Evolutionary conservation across 106 monocot species (phyloP), one percentile per base, ranked within the genome.

Genomic region (Platanthera guangdongensis): DNA sequence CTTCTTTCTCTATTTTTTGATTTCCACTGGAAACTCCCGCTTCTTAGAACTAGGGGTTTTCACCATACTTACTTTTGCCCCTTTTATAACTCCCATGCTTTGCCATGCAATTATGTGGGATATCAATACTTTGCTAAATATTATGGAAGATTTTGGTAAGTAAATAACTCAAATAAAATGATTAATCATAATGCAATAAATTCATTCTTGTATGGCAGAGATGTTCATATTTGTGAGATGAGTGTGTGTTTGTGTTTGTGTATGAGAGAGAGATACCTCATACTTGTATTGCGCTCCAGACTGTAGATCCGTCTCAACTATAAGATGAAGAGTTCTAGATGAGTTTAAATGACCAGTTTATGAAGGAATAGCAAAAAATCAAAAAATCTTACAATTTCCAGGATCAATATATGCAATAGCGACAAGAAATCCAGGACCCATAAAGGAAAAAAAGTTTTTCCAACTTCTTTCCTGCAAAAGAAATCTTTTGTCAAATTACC

Each of bases 341-440:
- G 7, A 81, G n/a, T 10, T 48, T 68, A 48, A 77, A 77, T 62
- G 3, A 51, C 51, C 30, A 53, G 4, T 39, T 8, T 72, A 9
- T 70, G 46, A 68, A 73, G 55, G 46, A 68, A 8, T 47, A 11
- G 9, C 59, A 18, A 78, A 51, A 51, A 51, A 47, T 8, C 10
- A 71, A 52, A 0, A 47, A 21, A 45, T 57, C 89, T 81, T 87
- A 96, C 95, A 93, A 74, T 96, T 96, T 76, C 95, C 95, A 54
- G 95, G 95, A 83, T 96, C 95, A 67, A 96, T 96, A 79, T 96
- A 96, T 49, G 93, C 93, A 75, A 96, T 96, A 47, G 89, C 82
- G 47, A 96, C 96, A 76, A 96, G 87, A 86, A 96, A 96, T 81
- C 96, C 93, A 47, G 93, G 93, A 28, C 93, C 91, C 79, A 89